Percentiles rank a stretch among this genome's conserved stretches.
phyloP scores from a whole-genome alignment of 2,329 filamentous ascomycete species.

The Cladorrhinum sp. region DNA sequence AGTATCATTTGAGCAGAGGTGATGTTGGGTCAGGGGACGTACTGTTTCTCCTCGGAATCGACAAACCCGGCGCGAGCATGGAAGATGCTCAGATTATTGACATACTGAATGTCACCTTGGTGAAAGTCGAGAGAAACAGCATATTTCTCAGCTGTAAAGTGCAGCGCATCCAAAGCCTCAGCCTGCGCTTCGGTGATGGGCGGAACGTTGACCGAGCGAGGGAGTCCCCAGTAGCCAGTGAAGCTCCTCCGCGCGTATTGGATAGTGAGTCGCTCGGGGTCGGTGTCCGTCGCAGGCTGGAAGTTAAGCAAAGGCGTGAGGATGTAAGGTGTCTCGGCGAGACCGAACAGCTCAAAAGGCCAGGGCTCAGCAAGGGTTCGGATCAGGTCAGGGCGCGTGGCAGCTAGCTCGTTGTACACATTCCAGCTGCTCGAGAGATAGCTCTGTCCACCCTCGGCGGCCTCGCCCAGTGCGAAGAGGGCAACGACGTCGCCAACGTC shows the following conservation, averaged over 20 bases:
- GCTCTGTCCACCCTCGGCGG: constrained; percentile 55
- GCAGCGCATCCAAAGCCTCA: constrained; percentile 50
- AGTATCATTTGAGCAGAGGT: constrained; percentile 7
- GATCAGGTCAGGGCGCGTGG: constrained; percentile 57
- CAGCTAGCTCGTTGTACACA: constrained; percentile 62
- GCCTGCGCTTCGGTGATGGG: constrained; percentile 53
- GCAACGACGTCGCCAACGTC: constrained; percentile 59
- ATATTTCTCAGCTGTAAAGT: constrained; percentile 47
- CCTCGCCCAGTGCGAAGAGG: constrained; percentile 52
- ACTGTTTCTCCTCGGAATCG: constrained; percentile 44
- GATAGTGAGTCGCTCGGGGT: constrained; percentile 53
- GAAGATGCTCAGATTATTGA: constrained; percentile 54
- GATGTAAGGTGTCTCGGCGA: constrained; percentile 43
- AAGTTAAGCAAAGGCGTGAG: constrained; percentile 54
- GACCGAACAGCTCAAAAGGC: constrained; percentile 53
- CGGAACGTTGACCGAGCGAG: constrained; percentile 52
- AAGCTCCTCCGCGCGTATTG: constrained; percentile 60
- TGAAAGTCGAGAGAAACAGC: constrained; percentile 45
- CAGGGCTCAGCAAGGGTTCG: constrained; percentile 51
- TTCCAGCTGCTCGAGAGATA: constrained; percentile 55
- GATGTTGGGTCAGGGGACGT: constrained; percentile 33
- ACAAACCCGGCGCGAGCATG: constrained; percentile 51
- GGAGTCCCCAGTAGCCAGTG: constrained; percentile 54
- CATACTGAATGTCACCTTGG: constrained; percentile 52
- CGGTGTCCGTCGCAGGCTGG: constrained; percentile 43